Evolutionary conservation across 2,329 filamentous ascomycete genomes (phyloP), one percentile per base, ranked within the genome.

Genomic region (Ophiostoma piceae): DNA sequence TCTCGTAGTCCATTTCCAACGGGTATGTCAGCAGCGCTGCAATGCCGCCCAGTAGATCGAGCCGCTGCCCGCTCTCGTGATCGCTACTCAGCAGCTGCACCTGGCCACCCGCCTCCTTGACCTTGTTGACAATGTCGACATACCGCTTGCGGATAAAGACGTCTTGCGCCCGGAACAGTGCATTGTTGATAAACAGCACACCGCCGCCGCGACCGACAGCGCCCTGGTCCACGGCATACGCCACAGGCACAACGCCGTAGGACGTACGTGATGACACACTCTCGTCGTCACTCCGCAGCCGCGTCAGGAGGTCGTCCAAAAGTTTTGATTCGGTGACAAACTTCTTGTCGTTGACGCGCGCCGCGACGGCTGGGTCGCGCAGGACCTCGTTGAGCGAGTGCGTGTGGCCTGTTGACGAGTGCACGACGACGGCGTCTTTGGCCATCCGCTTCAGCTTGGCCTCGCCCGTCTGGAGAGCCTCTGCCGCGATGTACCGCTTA

Each of bases 21-120:
- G 95, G 94, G 77, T 94, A 99, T 14, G 94, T 97, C 73, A 97
- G 81, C 37, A 97, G 90, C 1, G 93, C 93, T 19, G 94, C 95
- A 72, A 99, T 90, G 22, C 93, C 91, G 0, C 95, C 94, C 71
- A 98, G 78, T 14, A 89, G 90, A 74, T 94, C 92, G 16, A 99
- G 80, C 71, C 93, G 84, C 80, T 90, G 90, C 0, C 95, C 95
- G 78, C 94, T 97, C 81, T 97, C 94, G 78, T 98, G 94, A 76
- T 96, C 90, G 75, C 91, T 94, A 78, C 94, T 98, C 37, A 98
- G 80, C n/a, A 98, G 87, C 69, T 92, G 84, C 0, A 92, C 92
- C 74, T 97, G 93, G 1, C 94, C 95, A 5, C 94, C 95, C 73
- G 92, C 89, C 2, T 88, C 88, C 73, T 89, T 88, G n/a, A 98